These are phyloP conservation scores for Chrysoporthe austroafricana DNA, from an alignment of 2,329 filamentous ascomycete species.

Conservation along the genomic window DNA sequence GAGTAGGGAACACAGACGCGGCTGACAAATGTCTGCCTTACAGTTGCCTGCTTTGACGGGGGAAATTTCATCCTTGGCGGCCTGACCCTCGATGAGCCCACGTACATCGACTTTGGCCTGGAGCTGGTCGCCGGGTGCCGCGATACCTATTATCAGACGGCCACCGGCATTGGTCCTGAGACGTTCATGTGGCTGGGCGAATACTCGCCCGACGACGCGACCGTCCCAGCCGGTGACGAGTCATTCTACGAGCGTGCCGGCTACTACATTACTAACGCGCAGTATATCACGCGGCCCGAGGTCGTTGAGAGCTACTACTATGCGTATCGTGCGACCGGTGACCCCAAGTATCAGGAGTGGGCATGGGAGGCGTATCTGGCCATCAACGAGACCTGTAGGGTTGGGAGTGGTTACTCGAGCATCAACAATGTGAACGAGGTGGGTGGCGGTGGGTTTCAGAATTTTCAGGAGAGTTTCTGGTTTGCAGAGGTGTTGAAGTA, in stretches of 20 bases:
- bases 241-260: slow-evolving; percentile 69
- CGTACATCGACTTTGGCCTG: slow-evolving; percentile 76
- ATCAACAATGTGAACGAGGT: slow-evolving; percentile 67
- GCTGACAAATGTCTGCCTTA: slow-evolving; percentile 45
- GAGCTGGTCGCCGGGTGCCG: slow-evolving; percentile 73
- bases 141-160: slow-evolving; percentile 70
- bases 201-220: slow-evolving; percentile 37
- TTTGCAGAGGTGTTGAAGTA: slow-evolving; percentile 91
- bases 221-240: slow-evolving; percentile 49
- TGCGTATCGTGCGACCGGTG: slow-evolving; percentile 78
- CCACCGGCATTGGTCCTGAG: slow-evolving; percentile 79
- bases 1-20: slow-evolving; percentile 16
- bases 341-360: slow-evolving; percentile 79
- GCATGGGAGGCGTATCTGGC: slow-evolving; percentile 77
- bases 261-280: slow-evolving; percentile 67
- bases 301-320: slow-evolving; percentile 87
- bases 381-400: slow-evolving; percentile 66
- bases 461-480: slow-evolving; percentile 86
- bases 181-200: slow-evolving; percentile 64
- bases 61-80: slow-evolving; percentile 87
- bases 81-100: slow-evolving; percentile 64
- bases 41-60: slow-evolving; percentile 80
- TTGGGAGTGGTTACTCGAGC: slow-evolving; percentile 68
- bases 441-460: slow-evolving; percentile 62
- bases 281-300: slow-evolving; percentile 77